These are phyloP conservation scores for Multifurca ochricompacta DNA, from an alignment of 768 basidiomycete species.

Conservation along the genomic window DNA sequence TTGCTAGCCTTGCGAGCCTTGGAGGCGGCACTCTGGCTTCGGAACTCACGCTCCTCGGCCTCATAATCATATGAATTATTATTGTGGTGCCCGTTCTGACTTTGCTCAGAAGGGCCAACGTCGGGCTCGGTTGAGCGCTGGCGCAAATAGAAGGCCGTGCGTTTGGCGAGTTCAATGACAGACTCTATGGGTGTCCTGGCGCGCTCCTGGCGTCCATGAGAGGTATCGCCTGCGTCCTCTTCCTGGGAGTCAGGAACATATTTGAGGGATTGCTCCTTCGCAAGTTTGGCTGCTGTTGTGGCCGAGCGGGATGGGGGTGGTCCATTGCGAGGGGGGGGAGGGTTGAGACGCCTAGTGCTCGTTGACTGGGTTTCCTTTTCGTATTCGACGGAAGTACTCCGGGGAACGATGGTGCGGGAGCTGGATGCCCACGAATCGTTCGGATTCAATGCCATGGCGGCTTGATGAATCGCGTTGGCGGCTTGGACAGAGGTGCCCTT, in stretches of 20 bases:
- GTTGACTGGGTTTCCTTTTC: slow-evolving; percentile 56
- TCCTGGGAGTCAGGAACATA: slow-evolving; percentile 62
- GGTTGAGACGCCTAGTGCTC: slow-evolving; percentile 43
- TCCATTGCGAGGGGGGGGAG: slow-evolving; percentile 51
- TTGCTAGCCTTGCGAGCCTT: slow-evolving; percentile 27
- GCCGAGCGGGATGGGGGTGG: slow-evolving; percentile 25
- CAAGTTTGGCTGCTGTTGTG: slow-evolving; percentile 31
- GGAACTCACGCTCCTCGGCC: slow-evolving; percentile 62
- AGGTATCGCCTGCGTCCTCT: slow-evolving; percentile 36
- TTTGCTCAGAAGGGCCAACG: slow-evolving; percentile 18
- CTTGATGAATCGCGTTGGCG: slow-evolving; percentile 72
- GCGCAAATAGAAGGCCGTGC: slow-evolving; percentile 59
- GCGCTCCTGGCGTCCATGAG: slow-evolving; percentile 31
- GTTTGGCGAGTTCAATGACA: slow-evolving; percentile 47
- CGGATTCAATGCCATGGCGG: slow-evolving; percentile 46
- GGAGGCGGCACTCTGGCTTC: slow-evolving; percentile 21
- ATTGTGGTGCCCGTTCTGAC: slow-evolving; percentile 24
- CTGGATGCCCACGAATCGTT: slow-evolving; percentile 62
- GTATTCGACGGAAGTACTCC: slow-evolving; percentile 76
- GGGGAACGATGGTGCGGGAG: slow-evolving; percentile 43
- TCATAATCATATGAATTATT: slow-evolving; percentile 60
- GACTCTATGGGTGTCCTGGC: slow-evolving; percentile 66
- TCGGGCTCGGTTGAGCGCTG: slow-evolving; percentile 54
- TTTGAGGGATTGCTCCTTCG: slow-evolving; percentile 46
- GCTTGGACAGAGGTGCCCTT: slow-evolving; percentile 85